These are phyloP conservation scores for Parathielavia hyrcaniae DNA, from an alignment of 495 filamentous ascomycete species.

Conservation along the genomic window DNA sequence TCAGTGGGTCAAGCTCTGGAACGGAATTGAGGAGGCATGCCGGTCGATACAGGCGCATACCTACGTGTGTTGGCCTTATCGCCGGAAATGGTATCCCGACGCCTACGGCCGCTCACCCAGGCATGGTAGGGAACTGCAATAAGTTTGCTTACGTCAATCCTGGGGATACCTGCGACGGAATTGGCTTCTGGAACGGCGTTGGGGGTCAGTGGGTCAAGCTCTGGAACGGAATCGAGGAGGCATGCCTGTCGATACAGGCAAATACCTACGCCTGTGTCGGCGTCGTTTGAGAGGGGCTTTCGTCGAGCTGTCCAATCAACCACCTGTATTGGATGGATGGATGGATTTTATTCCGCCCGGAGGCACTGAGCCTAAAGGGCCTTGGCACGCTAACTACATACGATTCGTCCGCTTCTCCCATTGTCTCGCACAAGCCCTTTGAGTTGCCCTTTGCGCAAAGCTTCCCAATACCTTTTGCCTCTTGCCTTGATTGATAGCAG, in stretches of 20 bases:
- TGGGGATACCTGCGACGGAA: neutral
- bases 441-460: neutral
- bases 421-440: neutral
- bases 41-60: neutral
- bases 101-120: neutral
- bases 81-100: neutral
- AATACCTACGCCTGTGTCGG: neutral
- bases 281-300: neutral
- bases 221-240: neutral
- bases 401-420: neutral
- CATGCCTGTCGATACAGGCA: neutral
- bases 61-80: neutral
- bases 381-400: slow-evolving; percentile 2
- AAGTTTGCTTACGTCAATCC: neutral
- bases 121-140: neutral
- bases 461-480: neutral
- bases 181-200: neutral
- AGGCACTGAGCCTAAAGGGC: too few relatives aligned
- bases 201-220: neutral
- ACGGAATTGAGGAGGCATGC: neutral
- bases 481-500: slow-evolving; percentile 6
- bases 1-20: neutral
- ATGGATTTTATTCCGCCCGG: too few relatives aligned
- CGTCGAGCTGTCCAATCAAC: too few relatives aligned
- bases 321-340: too few relatives aligned